phyloP scores from a whole-genome alignment of 805 yeast species.

The Hanseniaspora vineae region DNA sequence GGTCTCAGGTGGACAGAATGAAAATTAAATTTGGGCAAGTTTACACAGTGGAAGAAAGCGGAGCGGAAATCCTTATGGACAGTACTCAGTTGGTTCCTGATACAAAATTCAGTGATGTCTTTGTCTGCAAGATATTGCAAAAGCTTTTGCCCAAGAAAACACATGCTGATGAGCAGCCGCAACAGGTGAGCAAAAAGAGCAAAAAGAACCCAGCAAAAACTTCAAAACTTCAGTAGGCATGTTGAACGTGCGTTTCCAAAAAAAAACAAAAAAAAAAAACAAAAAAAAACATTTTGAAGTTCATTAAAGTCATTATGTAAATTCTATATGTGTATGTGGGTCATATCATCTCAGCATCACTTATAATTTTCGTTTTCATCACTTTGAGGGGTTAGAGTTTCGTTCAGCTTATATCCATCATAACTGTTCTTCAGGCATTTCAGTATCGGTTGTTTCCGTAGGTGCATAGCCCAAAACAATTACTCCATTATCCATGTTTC shows the following conservation, averaged over 20 bases:
- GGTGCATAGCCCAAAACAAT: conserved; percentile 20
- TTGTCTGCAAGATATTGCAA: conserved; percentile 11
- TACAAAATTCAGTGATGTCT: neutral
- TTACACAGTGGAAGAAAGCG: conserved; percentile 35
- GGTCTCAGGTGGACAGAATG: conserved; percentile 36
- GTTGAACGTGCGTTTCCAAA: no score
- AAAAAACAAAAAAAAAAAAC: no score
- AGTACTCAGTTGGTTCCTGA: conserved; percentile 1
- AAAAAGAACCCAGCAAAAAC: neutral
- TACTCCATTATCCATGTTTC: conserved; percentile 21
- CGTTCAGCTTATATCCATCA: neutral
- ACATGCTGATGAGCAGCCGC: conserved; percentile 6
- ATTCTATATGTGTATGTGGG: no score
- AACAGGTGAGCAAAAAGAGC: neutral
- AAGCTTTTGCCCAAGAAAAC: neutral
- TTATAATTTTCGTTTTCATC: no score
- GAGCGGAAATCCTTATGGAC: conserved; percentile 24
- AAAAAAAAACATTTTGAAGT: no score
- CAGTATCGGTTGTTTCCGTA: neutral
- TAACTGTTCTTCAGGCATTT: conserved; percentile 5
- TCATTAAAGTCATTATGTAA: no score
- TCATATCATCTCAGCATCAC: no score
- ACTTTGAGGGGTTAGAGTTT: no score
- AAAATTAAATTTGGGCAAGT: conserved; percentile 49
- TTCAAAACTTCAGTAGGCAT: no score